Evolutionary conservation across 2,329 filamentous ascomycete genomes (phyloP).

Genomic region (Leptographium radiaticola): DNA sequence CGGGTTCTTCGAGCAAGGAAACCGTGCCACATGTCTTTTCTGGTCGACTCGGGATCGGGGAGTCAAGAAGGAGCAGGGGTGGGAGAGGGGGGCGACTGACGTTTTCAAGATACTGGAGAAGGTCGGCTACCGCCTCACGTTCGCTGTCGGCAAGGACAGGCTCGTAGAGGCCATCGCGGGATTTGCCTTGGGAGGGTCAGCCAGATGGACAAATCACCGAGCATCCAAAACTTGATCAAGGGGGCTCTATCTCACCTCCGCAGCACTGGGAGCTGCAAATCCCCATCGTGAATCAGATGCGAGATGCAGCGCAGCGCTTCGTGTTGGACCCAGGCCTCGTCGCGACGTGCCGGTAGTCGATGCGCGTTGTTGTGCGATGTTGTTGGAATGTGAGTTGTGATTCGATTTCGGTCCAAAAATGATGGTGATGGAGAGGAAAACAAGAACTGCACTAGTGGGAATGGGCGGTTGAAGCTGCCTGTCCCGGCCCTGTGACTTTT

Average conservation of each 20-base stretch:
- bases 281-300: slow-evolving; percentile 35
- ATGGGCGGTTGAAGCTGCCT: neutral
- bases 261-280: slow-evolving; percentile 50
- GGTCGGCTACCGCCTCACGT: slow-evolving; percentile 88
- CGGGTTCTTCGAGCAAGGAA: too few species aligned
- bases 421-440: neutral
- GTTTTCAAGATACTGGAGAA: slow-evolving; percentile 92
- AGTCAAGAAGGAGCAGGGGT: neutral
- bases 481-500: neutral
- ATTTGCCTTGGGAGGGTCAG: slow-evolving; percentile 40
- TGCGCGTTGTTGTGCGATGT: neutral
- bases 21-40: too few species aligned
- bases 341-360: neutral
- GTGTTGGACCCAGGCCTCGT: neutral
- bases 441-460: slow-evolving; percentile 1
- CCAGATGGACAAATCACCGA: neutral
- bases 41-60: too few species aligned
- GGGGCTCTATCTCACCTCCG: slow-evolving; percentile 27
- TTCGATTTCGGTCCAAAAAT: neutral
- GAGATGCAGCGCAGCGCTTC: neutral
- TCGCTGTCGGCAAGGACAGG: slow-evolving; percentile 89
- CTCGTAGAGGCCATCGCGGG: slow-evolving; percentile 72
- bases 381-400: neutral
- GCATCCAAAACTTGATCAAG: neutral
- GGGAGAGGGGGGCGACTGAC: slow-evolving; percentile 37